A percentile compares a stretch with the other conserved stretches of the same genome.
phyloP scores from a whole-genome alignment of 176 grass and related monocot species.

The Thalia dealbata region DNA sequence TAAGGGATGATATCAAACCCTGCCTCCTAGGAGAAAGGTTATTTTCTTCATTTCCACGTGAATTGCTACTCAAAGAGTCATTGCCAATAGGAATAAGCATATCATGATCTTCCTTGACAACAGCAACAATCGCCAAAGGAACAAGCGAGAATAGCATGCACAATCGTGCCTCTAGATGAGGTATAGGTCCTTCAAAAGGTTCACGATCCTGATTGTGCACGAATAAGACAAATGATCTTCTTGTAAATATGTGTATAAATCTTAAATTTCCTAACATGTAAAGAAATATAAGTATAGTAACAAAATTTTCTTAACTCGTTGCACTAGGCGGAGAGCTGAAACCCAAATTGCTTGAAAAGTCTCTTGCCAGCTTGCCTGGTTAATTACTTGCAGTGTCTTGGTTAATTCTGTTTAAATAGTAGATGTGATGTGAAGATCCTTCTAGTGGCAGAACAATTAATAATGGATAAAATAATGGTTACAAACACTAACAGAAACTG shows the following conservation, averaged over 20 bases:
- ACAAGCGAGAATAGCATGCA: constrained; percentile 78
- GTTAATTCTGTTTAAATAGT: constrained; percentile 45
- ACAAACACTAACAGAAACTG: too few species aligned
- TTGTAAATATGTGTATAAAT: neutral
- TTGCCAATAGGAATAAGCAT: neutral
- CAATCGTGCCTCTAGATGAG: constrained; percentile 74
- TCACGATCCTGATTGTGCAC: constrained; percentile 55
- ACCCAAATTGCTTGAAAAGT: constrained; percentile 97
- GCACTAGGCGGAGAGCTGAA: constrained; percentile 81
- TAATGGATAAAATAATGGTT: neutral
- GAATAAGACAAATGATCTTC: neutral
- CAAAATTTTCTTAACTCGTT: constrained; percentile 51
- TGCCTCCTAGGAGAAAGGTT: constrained; percentile 47
- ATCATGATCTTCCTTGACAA: constrained; percentile 72
- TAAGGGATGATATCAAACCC: constrained; percentile 75
- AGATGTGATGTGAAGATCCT: neutral
- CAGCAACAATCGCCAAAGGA: constrained; percentile 54
- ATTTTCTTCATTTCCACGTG: constrained; percentile 30
- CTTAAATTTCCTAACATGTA: neutral
- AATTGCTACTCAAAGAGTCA: neutral
- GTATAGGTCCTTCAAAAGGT: constrained; percentile 73
- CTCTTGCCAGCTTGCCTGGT: constrained; percentile 91
- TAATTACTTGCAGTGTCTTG: constrained; percentile 74
- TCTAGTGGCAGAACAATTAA: neutral
- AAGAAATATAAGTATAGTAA: neutral